Base-by-base conservation (phyloP, 306 rosid species). In the Crotalaria pallida region DNA sequence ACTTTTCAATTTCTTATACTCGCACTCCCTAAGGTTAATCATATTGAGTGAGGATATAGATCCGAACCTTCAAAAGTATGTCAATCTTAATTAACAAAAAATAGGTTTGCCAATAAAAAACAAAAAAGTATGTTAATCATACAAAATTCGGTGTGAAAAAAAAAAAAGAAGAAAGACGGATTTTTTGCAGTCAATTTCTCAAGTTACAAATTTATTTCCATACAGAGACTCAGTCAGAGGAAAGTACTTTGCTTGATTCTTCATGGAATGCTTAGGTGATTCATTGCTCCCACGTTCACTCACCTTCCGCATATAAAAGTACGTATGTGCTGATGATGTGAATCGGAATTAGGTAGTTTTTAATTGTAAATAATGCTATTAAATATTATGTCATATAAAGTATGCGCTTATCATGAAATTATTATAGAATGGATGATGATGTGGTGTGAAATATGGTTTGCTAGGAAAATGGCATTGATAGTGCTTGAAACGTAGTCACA, bases 341-440 rank as follows among this genome's bases (percentile, higher is more conserved):
- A 50, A 59, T 40, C 51, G 64, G 64, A 49, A 29, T 77, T 61
- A 27, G 81, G 71, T 69, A 53, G 59, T 48, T 51, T 29, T 52
- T 34, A 41, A 29, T 26, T 8, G 16, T 41, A 21, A 59, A 60
- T 18, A 69, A 27, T 26, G 41, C 55, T 19, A 15, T 40, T 69
- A 43, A 38, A 51, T 60, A 10, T 51, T 51, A 51, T 10, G 10
- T 11, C 17, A 10, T 10, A 36, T 70, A 34, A 45, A 33, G 21
- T 11, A 53, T 70, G 59, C 10, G 26, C 24, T 77, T 56, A 33
- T 55, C 68, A 34, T 21, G 61, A 43, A 69, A 70, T 15, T 52
- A 61, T 43, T 69, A 41, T 61, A 60, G 10, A 11, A 15, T n/a
- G 72, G 72, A 18, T 71, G 72, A 52, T 65, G 58, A 53, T 43